phyloP scores from a whole-genome alignment of 306 rosid species.

The Malus asiatica region DNA sequence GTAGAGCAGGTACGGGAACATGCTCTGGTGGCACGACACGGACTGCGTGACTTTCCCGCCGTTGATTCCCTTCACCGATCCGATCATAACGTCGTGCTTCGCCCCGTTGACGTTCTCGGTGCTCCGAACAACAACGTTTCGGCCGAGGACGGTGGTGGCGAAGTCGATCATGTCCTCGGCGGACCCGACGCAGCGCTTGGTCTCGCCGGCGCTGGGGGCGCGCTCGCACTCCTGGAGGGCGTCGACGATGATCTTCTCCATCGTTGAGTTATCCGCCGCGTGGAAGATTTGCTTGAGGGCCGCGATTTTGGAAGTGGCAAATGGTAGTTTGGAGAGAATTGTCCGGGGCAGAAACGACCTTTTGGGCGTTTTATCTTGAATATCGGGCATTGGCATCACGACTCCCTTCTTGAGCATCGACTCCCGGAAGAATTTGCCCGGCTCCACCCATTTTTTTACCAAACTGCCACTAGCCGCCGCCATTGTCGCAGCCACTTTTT shows the following conservation, averaged over 20 bases:
- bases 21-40: slow-evolving; percentile 91
- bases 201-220: slow-evolving; percentile 61
- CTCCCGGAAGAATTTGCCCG: slow-evolving; percentile 88
- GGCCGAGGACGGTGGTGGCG: slow-evolving; percentile 70
- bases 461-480: slow-evolving; percentile 39
- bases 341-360: slow-evolving; percentile 91
- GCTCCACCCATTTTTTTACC: slow-evolving; percentile 80
- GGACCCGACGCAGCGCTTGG: slow-evolving; percentile 82
- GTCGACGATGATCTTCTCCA: slow-evolving; percentile 63
- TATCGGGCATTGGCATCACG: slow-evolving; percentile 83
- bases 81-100: slow-evolving; percentile 47
- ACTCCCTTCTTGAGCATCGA: slow-evolving; percentile 62
- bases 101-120: slow-evolving; percentile 63
- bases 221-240: slow-evolving; percentile 75
- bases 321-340: slow-evolving; percentile 69
- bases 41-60: slow-evolving; percentile 80
- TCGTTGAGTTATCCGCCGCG: slow-evolving; percentile 66
- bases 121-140: slow-evolving; percentile 56
- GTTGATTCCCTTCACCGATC: slow-evolving; percentile 57
- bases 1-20: slow-evolving; percentile 80
- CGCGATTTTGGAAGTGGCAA: slow-evolving; percentile 49
- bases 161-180: slow-evolving; percentile 93
- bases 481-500: background rate
- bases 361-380: slow-evolving; percentile 77
- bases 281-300: slow-evolving; percentile 59